phyloP scores from a whole-genome alignment of 2,329 filamentous ascomycete species.

The Sporothrix globosa region DNA sequence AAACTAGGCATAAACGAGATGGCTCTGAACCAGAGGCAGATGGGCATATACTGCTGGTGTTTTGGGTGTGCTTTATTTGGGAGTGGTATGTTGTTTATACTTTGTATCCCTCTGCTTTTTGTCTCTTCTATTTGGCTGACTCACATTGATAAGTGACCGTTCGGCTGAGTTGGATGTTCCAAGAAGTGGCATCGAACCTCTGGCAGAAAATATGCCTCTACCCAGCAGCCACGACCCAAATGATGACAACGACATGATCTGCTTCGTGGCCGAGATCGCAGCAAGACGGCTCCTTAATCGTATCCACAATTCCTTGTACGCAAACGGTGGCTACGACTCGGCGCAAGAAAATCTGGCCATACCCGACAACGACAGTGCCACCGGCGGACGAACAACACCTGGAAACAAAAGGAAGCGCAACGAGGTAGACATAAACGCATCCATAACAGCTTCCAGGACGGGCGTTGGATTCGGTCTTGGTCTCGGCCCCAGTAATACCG shows the following conservation, averaged over 20 bases:
- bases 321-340: constrained; percentile 39
- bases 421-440: neutral
- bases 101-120: neutral
- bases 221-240: constrained; percentile 42
- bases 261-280: constrained; percentile 50
- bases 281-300: constrained; percentile 49
- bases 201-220: constrained; percentile 45
- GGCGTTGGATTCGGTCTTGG: neutral
- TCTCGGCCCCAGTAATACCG: constrained; percentile 10
- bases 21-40: constrained; percentile 37
- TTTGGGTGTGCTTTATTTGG: constrained; percentile 73
- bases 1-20: neutral
- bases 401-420: constrained; percentile 25
- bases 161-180: constrained; percentile 62
- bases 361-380: neutral
- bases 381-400: constrained; percentile 25
- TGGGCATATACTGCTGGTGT: constrained; percentile 60
- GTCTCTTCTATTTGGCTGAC: neutral
- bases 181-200: constrained; percentile 46
- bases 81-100: constrained; percentile 60
- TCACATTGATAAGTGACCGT: constrained; percentile 58
- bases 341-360: constrained; percentile 21
- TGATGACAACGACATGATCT: constrained; percentile 45
- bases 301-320: constrained; percentile 49
- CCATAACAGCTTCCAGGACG: too few relatives aligned